These are phyloP conservation scores for Kipferlia bialata DNA, from an alignment of 78 protist species.

Conservation along the genomic window DNA sequence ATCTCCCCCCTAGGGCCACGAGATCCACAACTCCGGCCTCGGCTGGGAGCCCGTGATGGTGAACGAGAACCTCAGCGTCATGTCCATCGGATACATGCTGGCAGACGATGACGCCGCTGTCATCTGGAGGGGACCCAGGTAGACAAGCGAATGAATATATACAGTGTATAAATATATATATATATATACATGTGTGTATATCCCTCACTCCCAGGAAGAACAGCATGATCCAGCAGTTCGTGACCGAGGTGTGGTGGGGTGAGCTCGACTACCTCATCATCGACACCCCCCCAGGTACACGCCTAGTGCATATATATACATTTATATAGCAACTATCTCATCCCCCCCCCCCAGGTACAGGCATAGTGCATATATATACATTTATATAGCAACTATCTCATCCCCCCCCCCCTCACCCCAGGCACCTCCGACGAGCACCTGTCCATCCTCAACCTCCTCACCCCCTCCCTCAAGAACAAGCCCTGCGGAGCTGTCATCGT, in stretches of 20 bases:
- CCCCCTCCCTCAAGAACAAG: slow-evolving; percentile 4
- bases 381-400: too few relatives aligned
- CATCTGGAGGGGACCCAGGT: slow-evolving; percentile 96
- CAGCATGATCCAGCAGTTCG: slow-evolving; percentile 67
- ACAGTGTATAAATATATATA: too few relatives aligned
- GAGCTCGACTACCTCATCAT: slow-evolving; percentile 82
- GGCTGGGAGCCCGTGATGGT: slow-evolving; percentile 70
- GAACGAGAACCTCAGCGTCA: slow-evolving; percentile 69
- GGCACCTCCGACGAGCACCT: slow-evolving; percentile 98
- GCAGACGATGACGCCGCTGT: slow-evolving; percentile 72
- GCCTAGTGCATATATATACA: too few relatives aligned
- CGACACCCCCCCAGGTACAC: slow-evolving; percentile 98
- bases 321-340: too few relatives aligned
- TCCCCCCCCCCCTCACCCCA: too few relatives aligned
- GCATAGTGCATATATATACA: too few relatives aligned
- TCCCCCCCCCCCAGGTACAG: too few relatives aligned
- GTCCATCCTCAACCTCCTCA: slow-evolving; percentile 57
- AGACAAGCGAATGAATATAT: too few relatives aligned
- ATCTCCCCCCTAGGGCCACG: too few relatives aligned
- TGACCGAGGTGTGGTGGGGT: slow-evolving; percentile 89
- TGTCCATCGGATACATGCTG: slow-evolving; percentile 86
- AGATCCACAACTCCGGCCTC: too few relatives aligned
- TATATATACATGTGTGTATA: too few relatives aligned
- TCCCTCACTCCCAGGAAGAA: too few relatives aligned
- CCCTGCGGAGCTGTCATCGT: slow-evolving; percentile 78